A percentile compares a stretch with the other conserved stretches of the same genome.
These are phyloP conservation scores for Verticillium zaregamsianum DNA, from an alignment of 2,329 filamentous ascomycete species.

Conservation along the genomic window DNA sequence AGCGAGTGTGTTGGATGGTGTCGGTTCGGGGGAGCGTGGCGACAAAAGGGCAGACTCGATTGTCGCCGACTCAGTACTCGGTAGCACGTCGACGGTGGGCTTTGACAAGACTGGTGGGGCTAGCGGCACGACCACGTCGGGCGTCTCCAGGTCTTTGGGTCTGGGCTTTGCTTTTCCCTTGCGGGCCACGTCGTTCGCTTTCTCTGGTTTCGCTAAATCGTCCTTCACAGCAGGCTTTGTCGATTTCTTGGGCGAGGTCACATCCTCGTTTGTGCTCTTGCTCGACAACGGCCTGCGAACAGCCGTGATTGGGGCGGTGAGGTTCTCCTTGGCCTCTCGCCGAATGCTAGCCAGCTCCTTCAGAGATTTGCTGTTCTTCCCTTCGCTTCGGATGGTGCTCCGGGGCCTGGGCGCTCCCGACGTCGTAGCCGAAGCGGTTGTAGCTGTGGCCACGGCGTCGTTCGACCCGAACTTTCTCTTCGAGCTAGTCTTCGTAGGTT, in stretches of 20 bases:
- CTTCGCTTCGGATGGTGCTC: conserved; percentile 11
- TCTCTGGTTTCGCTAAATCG: conserved; percentile 26
- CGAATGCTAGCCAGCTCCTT: conserved; percentile 40
- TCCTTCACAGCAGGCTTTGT: conserved; percentile 22
- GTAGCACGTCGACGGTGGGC: conserved; percentile 8
- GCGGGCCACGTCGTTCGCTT: conserved; percentile 28
- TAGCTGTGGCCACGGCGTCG: conserved; percentile 41
- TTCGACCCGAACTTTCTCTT: conserved; percentile 55
- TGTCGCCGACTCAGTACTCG: conserved; percentile 24
- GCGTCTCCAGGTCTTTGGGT: conserved; percentile 19
- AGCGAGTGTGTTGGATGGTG: conserved; percentile 25
- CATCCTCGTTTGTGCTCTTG: conserved; percentile 58
- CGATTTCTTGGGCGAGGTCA: conserved; percentile 54
- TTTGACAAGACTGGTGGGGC: conserved; percentile 3
- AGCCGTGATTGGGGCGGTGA: conserved; percentile 17
- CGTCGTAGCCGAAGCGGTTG: neutral
- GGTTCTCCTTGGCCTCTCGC: conserved; percentile 33
- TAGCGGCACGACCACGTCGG: conserved; percentile 2
- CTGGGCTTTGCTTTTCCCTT: conserved; percentile 21
- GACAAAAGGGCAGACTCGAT: conserved; percentile 37
- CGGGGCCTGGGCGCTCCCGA: neutral
- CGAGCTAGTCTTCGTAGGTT: conserved; percentile 39
- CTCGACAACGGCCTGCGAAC: conserved; percentile 45
- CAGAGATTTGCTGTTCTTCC: conserved; percentile 35
- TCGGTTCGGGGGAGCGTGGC: conserved; percentile 45